These are phyloP conservation scores for Chaetomium sp. DNA, from an alignment of 2,329 filamentous ascomycete species.

Conservation along the genomic window DNA sequence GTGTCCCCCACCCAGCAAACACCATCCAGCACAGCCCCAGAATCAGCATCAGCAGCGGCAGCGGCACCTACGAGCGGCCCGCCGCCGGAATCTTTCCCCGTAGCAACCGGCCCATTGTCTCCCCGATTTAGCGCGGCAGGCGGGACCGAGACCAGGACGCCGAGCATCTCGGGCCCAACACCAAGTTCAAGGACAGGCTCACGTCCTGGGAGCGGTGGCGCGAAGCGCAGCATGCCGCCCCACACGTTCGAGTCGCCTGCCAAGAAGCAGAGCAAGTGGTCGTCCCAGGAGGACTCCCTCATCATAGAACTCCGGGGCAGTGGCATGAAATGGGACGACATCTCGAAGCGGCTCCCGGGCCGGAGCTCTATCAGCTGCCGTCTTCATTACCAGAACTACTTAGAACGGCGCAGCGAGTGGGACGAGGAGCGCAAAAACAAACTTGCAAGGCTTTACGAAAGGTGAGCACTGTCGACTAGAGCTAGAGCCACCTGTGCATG, in stretches of 20 bases:
- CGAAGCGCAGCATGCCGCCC: slow-evolving; percentile 55
- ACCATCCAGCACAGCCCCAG: slow-evolving; percentile 43
- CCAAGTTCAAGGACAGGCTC: neutral
- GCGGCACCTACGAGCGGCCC: slow-evolving; percentile 42
- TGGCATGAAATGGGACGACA: slow-evolving; percentile 99
- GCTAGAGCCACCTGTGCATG: too few species aligned
- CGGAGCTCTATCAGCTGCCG: slow-evolving; percentile 93
- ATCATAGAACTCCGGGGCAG: slow-evolving; percentile 89
- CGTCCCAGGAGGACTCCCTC: slow-evolving; percentile 84
- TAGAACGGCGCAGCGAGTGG: slow-evolving; percentile 91
- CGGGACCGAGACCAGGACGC: slow-evolving; percentile 18
- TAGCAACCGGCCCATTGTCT: slow-evolving; percentile 28
- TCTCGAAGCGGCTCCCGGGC: slow-evolving; percentile 86
- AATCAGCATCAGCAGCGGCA: slow-evolving; percentile 41
- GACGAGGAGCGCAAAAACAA: slow-evolving; percentile 98
- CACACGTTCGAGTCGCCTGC: slow-evolving; percentile 68
- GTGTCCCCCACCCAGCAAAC: slow-evolving; percentile 47
- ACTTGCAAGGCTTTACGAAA: slow-evolving; percentile 89
- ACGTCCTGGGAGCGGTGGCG: slow-evolving; percentile 29
- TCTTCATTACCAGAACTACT: slow-evolving; percentile 95
- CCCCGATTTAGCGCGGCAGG: slow-evolving; percentile 24
- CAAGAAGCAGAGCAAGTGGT: slow-evolving; percentile 98
- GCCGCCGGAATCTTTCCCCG: slow-evolving; percentile 25
- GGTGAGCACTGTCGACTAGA: slow-evolving; percentile 56
- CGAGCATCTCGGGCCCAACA: slow-evolving; percentile 18